These are phyloP conservation scores for Macrophomina pseudophaseolina DNA, from an alignment of 2,329 filamentous ascomycete species.

Conservation along the genomic window DNA sequence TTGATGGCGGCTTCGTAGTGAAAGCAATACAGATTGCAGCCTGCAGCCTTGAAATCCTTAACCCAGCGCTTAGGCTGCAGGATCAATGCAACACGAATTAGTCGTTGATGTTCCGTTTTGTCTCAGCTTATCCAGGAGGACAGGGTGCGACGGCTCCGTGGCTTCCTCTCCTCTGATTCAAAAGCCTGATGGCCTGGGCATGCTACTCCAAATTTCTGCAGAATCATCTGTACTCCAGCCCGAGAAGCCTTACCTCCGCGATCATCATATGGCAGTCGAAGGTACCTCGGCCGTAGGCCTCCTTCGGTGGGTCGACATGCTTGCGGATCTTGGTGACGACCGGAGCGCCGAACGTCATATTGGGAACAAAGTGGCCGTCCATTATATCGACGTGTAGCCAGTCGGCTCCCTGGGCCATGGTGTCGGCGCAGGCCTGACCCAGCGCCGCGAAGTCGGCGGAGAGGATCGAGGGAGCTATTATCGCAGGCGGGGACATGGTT, in stretches of 20 bases:
- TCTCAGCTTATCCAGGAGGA: no score
- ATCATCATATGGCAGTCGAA: slow-evolving; percentile 99
- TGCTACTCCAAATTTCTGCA: no score
- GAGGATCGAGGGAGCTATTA: slow-evolving; percentile 97
- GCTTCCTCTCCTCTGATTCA: neutral
- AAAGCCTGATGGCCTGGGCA: no score
- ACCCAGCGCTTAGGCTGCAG: slow-evolving; percentile 95
- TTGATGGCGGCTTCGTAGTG: slow-evolving; percentile 93
- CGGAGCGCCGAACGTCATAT: slow-evolving; percentile 94
- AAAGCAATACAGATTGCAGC: slow-evolving; percentile 99
- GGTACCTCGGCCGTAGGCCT: slow-evolving; percentile 78
- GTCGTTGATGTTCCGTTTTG: neutral
- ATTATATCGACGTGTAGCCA: slow-evolving; percentile 58
- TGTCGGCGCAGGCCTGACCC: slow-evolving; percentile 82
- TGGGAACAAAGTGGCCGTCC: slow-evolving; percentile 99
- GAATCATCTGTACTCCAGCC: neutral
- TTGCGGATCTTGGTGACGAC: slow-evolving; percentile 92
- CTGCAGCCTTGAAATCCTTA: slow-evolving; percentile 88
- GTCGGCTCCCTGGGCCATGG: slow-evolving; percentile 81
- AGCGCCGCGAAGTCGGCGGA: slow-evolving; percentile 93
- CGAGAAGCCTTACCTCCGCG: slow-evolving; percentile 69
- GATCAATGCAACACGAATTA: neutral
- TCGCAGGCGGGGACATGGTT: slow-evolving; percentile 84
- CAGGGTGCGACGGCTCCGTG: no score
- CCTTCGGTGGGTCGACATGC: slow-evolving; percentile 77